Evolutionary conservation across 371 early-diverging fungal species (phyloP).

Genomic region (Actinomortierella wolfii): DNA sequence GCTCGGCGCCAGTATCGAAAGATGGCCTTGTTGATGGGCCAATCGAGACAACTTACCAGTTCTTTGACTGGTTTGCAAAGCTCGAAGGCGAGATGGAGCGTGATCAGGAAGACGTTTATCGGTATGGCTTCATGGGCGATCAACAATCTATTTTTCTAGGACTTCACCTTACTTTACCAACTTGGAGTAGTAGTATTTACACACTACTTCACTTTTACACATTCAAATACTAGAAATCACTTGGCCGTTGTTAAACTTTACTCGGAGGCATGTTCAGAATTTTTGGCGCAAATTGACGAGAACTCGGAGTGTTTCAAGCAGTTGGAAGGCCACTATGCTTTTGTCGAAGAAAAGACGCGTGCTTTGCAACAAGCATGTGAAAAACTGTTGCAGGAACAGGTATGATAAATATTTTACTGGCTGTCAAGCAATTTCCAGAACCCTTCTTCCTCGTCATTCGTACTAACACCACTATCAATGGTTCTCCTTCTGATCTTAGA

Average conservation of each 20-base stretch:
- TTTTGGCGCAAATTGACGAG: slow-evolving; percentile 60
- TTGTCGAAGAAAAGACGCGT: slow-evolving; percentile 75
- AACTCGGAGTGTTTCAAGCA: slow-evolving; percentile 59
- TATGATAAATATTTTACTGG: no score
- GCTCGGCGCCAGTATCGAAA: no score
- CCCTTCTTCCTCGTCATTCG: neutral
- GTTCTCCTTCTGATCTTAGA: slow-evolving; percentile 35
- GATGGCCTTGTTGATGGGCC: no score
- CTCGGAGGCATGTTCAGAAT: slow-evolving; percentile 57
- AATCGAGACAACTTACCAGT: slow-evolving; percentile 86
- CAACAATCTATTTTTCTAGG: neutral
- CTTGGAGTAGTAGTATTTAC: neutral
- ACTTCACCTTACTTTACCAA: neutral
- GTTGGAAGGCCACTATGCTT: slow-evolving; percentile 69
- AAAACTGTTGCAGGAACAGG: slow-evolving; percentile 73
- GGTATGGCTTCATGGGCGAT: slow-evolving; percentile 47
- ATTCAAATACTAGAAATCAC: slow-evolving; percentile 53
- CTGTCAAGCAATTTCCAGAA: no score
- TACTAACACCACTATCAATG: neutral
- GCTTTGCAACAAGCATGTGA: slow-evolving; percentile 82
- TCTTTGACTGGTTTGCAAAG: slow-evolving; percentile 87
- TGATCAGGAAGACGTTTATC: slow-evolving; percentile 83
- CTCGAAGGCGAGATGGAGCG: slow-evolving; percentile 82
- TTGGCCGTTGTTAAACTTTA: slow-evolving; percentile 54
- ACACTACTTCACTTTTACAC: no score